These are phyloP conservation scores for Aspergillus udagawae DNA, from an alignment of 2,329 filamentous ascomycete genomes.

Conservation along the genomic window DNA sequence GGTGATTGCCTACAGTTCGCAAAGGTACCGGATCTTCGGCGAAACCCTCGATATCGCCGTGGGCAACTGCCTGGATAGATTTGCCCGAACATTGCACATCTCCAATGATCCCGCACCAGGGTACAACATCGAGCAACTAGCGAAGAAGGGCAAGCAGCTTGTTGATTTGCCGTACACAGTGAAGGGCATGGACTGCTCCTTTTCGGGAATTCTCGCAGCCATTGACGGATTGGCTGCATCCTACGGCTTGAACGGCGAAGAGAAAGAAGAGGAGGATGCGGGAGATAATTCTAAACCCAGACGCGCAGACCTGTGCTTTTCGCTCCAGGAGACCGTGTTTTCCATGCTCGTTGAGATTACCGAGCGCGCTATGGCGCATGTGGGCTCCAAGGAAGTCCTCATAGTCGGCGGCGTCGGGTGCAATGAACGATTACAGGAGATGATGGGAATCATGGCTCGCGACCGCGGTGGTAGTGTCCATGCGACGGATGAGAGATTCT, in stretches of 20 bases:
- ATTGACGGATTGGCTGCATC: slow-evolving; percentile 71
- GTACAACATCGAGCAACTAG: slow-evolving; percentile 96
- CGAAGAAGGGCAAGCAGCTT: slow-evolving; percentile 66
- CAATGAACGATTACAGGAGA: slow-evolving; percentile 89
- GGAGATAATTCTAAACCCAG: slow-evolving; percentile 52
- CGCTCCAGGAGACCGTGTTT: slow-evolving; percentile 89
- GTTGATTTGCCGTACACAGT: slow-evolving; percentile 92
- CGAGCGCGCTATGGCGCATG: slow-evolving; percentile 96
- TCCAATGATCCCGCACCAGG: slow-evolving; percentile 94
- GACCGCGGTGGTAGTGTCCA: slow-evolving; percentile 87
- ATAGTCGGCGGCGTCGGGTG: slow-evolving; percentile 95
- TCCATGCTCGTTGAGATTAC: slow-evolving; percentile 99
- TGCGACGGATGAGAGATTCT: slow-evolving; percentile 94
- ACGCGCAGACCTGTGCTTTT: slow-evolving; percentile 84
- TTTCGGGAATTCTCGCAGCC: slow-evolving; percentile 82
- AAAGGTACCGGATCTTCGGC: slow-evolving; percentile 94
- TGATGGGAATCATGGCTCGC: slow-evolving; percentile 95
- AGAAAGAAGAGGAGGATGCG: slow-evolving; percentile 51
- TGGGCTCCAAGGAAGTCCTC: slow-evolving; percentile 82
- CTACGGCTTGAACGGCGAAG: slow-evolving; percentile 34
- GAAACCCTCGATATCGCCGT: slow-evolving; percentile 97
- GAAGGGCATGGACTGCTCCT: slow-evolving; percentile 98
- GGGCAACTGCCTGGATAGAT: slow-evolving; percentile 94
- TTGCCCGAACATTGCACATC: slow-evolving; percentile 85
- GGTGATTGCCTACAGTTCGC: slow-evolving; percentile 93